Base-by-base conservation (phyloP, 306 rosid species). In the Cicer judaicum region DNA sequence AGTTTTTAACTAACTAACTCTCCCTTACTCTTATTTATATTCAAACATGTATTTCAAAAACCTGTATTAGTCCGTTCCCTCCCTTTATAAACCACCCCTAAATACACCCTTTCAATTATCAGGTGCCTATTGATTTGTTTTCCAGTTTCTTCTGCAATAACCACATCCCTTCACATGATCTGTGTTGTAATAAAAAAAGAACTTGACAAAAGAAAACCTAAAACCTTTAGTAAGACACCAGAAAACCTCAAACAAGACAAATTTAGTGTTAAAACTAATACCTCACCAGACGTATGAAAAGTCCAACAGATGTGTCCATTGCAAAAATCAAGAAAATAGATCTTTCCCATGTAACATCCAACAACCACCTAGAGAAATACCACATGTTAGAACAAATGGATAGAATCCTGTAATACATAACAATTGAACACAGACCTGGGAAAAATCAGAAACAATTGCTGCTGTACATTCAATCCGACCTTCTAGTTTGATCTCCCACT, bases 391-490 rank as follows among this genome's bases (percentile, higher is more conserved):
- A 68, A 82, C 64, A 82, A 60, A 63, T 60, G 55, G 36, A 59
- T 60, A 68, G 53, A 53, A 9, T 67, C 66, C 11, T 63, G 34
- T 55, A 67, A 40, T 39, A 46, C 38, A 50, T 52, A 52, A 70
- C 62, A 81, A 70, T 65, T 15, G 41, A 79, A 83, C 60, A 44
- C 40, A 59, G 78, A 91, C 98, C 97, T 91, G 98, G 38, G 92
- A 88, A 76, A 91, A 93, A 75, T 91, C 88, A 11, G 86, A 88
- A 75, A 89, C 81, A 75, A 89, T 78, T 74, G 93, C 91, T 16
- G 98, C 92, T 42, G 98, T 88, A 79, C 97, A 88, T 81, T 93
- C 98, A 81, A 93, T 46, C 8, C 96, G 87, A 16, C 97, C 98
- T 76, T 93, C 97, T 68, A 93, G 88, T 82, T 84, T 80, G 83